Conservation (phyloP, 2,329 filamentous ascomycete genomes). For the Penicillium aurantiogriseum region DNA sequence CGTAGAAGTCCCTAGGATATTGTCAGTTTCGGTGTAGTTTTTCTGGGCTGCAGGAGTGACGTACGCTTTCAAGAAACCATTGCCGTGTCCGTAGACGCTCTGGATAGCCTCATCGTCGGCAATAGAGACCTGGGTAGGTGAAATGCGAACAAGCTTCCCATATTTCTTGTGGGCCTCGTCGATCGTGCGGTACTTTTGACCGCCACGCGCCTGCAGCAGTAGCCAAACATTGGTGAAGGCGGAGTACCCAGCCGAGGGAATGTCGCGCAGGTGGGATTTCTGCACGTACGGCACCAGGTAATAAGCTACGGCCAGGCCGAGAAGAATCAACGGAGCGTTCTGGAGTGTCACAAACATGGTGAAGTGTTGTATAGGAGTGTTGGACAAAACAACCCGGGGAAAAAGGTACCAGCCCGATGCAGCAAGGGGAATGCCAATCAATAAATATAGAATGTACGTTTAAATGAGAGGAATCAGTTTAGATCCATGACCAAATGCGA, state of each 20-base stretch:
- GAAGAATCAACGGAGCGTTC: conserved; percentile 40
- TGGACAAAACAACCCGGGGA: not conserved
- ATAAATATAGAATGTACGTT: not conserved
- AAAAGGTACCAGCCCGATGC: not conserved
- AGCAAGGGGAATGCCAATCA: not conserved
- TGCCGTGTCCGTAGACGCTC: conserved; percentile 75
- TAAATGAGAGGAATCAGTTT: not conserved
- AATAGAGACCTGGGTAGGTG: conserved; percentile 79
- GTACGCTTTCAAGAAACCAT: conserved; percentile 70
- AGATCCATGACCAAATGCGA: not conserved
- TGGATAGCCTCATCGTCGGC: conserved; percentile 76
- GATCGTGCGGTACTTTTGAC: conserved; percentile 64
- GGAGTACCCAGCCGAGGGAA: conserved; percentile 55
- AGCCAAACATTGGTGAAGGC: conserved; percentile 80
- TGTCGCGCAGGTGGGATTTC: conserved; percentile 52
- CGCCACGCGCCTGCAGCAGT: conserved; percentile 62
- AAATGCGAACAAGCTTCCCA: conserved; percentile 77
- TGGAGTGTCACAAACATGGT: conserved; percentile 34
- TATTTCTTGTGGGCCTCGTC: conserved; percentile 71
- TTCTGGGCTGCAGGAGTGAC: conserved; percentile 24
- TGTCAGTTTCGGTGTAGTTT: not conserved
- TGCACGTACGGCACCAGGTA: conserved; percentile 59
- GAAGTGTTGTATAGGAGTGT: conserved; percentile 2
- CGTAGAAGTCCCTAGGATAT: conserved; percentile 71
- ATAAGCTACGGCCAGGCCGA: conserved; percentile 54